Percentiles rank a stretch among this genome's conserved stretches.
phyloP scores from a whole-genome alignment of 2,329 filamentous ascomycete genomes.

The Pseudocercospora fuligena region DNA sequence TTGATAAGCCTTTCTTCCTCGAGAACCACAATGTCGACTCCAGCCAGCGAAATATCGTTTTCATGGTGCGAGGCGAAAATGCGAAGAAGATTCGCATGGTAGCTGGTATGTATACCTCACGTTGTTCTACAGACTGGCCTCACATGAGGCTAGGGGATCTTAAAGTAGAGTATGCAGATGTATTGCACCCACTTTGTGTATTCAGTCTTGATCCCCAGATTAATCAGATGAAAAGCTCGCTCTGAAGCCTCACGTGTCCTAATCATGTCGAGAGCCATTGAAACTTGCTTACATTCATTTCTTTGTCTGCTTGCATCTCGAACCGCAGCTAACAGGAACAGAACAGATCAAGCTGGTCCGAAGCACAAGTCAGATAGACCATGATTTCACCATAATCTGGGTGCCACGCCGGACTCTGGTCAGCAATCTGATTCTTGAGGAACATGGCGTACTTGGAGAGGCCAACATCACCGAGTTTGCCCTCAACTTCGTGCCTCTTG shows the following conservation, averaged over 20 bases:
- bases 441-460: constrained; percentile 90
- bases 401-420: constrained; percentile 89
- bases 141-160: constrained; percentile 48
- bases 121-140: constrained; percentile 13
- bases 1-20: constrained; percentile 95
- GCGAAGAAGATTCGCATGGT: constrained; percentile 81
- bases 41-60: constrained; percentile 92
- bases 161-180: constrained; percentile 66
- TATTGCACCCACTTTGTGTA: constrained; percentile 57
- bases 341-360: constrained; percentile 91
- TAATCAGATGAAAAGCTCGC: constrained; percentile 27
- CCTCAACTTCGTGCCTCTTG: constrained; percentile 87
- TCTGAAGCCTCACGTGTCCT: constrained; percentile 30
- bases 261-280: constrained; percentile 35
- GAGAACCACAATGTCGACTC: constrained; percentile 96
- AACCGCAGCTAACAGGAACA: constrained; percentile 45
- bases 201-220: constrained; percentile 46
- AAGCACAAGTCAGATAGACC: constrained; percentile 83
- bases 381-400: constrained; percentile 98
- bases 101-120: constrained; percentile 68
- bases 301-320: constrained; percentile 17
- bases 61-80: constrained; percentile 89
- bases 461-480: constrained; percentile 86
- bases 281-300: constrained; percentile 59
- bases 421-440: constrained; percentile 88